phyloP scores from a whole-genome alignment of 768 basidiomycete species.

The Scleroderma citrinum region DNA sequence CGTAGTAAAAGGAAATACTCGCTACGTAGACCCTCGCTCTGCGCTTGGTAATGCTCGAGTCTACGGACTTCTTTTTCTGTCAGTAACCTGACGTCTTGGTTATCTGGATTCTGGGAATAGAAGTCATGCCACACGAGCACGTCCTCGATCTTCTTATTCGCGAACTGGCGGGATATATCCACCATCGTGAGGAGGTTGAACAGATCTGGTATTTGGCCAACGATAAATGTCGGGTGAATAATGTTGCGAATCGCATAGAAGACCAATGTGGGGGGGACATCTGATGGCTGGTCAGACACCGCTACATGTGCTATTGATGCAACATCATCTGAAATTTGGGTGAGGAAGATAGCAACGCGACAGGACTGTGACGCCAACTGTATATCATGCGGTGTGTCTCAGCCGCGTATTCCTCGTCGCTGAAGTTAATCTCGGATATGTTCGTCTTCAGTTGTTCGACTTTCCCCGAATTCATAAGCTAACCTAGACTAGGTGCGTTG shows the following conservation, averaged over 20 bases:
- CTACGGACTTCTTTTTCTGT: conserved; percentile 10
- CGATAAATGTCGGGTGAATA: conserved; percentile 21
- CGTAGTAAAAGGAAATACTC: conserved; percentile 20
- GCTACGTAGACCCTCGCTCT: conserved; percentile 11
- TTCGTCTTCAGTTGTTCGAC: background rate
- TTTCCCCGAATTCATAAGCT: background rate
- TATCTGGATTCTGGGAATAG: conserved; percentile 8
- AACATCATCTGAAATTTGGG: conserved; percentile 1
- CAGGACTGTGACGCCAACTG: background rate
- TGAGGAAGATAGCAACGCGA: background rate
- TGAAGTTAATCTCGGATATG: background rate
- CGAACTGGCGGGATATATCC: conserved; percentile 19
- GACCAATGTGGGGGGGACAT: conserved; percentile 13
- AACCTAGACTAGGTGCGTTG: too few species aligned
- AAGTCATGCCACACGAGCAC: conserved; percentile 23
- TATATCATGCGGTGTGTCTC: conserved; percentile 4
- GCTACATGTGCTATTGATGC: background rate
- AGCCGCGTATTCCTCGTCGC: background rate
- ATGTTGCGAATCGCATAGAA: conserved; percentile 27
- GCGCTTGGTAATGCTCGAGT: conserved; percentile 8
- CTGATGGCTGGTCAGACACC: background rate
- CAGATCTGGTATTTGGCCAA: conserved; percentile 27
- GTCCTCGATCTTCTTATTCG: conserved; percentile 10
- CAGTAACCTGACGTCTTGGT: conserved; percentile 14
- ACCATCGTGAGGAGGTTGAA: conserved; percentile 18